Conservation (phyloP, 2,329 filamentous ascomycete genomes). For the Septoria petroselini region DNA sequence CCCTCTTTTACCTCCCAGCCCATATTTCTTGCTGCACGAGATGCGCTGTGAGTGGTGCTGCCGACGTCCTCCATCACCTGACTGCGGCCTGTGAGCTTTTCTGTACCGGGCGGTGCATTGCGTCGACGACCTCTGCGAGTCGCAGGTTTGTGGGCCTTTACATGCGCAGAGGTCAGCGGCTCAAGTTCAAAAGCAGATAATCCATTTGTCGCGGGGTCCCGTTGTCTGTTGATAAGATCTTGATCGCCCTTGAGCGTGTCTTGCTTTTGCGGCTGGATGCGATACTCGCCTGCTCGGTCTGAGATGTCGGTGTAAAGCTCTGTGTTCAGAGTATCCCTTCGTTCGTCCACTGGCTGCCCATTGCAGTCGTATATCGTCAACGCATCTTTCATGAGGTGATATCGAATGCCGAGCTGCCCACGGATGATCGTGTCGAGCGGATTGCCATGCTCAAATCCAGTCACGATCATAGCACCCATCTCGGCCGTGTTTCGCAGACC, state of each 20-base stretch:
- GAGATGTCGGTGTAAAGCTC: conserved; percentile 93
- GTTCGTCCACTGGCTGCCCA: conserved; percentile 71
- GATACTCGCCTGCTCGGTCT: conserved; percentile 85
- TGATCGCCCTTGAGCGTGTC: conserved; percentile 79
- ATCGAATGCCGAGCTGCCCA: conserved; percentile 81
- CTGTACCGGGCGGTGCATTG: conserved; percentile 51
- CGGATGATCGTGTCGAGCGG: conserved; percentile 87
- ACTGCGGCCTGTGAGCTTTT: conserved; percentile 67
- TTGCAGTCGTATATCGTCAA: conserved; percentile 88
- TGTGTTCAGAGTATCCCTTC: conserved; percentile 78
- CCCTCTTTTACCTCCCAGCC: conserved; percentile 74
- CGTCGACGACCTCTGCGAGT: conserved; percentile 36
- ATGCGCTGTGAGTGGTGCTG: conserved; percentile 68
- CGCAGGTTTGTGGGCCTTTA: conserved; percentile 33
- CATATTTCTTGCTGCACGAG: conserved; percentile 72
- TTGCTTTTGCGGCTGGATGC: conserved; percentile 68
- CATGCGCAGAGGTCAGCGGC: conserved; percentile 32
- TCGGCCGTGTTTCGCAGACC: conserved; percentile 75
- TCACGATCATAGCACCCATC: conserved; percentile 97
- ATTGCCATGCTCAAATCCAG: conserved; percentile 93
- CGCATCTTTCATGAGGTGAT: conserved; percentile 73
- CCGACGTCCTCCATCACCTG: conserved; percentile 70
- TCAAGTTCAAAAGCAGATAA: conserved; percentile 34
- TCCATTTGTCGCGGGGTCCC: conserved; percentile 59
- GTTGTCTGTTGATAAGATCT: conserved; percentile 75